Base-by-base conservation (phyloP, 768 basidiomycete genomes). In the Suillus occidentalis region DNA sequence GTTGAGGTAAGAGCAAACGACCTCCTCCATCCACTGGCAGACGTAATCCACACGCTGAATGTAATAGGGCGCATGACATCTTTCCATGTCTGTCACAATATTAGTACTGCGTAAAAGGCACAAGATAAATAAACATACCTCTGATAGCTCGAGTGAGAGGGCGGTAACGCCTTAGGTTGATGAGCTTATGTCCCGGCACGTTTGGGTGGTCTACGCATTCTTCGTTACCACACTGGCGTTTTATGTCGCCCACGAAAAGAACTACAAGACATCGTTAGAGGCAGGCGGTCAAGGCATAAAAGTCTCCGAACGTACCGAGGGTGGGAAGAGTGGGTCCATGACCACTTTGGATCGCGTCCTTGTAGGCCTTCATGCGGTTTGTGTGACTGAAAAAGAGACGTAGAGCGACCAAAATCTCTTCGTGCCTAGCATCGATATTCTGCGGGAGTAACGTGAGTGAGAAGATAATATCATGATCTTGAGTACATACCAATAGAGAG, bases 51-150 rank as follows among this genome's bases (percentile, higher is more conserved):
- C 70, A 28, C 71, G 72, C 6, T 71, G 67, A 61, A 82, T 76
- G 8, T 76, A 75, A 64, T 83, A 85, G 5, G 79, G 79, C 5
- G 80, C 70, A 37, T 83, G 81, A 31, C 80, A 82, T 57, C 75
- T 77, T 64, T 86, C 83, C 78, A 86, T 81, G 5, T 72, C 84
- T 85, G 63, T 37, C 25, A 20, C 8, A n/a, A 53, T 28, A 18
- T 71, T 28, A 68, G 52, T n/a, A 13, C 20, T 36, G 20, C 28
- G 50, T 14, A 39, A 55, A 2, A 20, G 10, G 10, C 37, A 18
- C 13, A 59, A 14, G 20, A 10, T 49, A 50, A 34, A 25, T 28
- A 25, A 40, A 34, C 70, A 56, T 63, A 83, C 83, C 76, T 65
- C 78, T 73, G 20, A 83, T 79, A 13, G 79, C 82, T 70, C 79